phyloP scores from a whole-genome alignment of 768 basidiomycete species.

The Mrakia gelida region DNA sequence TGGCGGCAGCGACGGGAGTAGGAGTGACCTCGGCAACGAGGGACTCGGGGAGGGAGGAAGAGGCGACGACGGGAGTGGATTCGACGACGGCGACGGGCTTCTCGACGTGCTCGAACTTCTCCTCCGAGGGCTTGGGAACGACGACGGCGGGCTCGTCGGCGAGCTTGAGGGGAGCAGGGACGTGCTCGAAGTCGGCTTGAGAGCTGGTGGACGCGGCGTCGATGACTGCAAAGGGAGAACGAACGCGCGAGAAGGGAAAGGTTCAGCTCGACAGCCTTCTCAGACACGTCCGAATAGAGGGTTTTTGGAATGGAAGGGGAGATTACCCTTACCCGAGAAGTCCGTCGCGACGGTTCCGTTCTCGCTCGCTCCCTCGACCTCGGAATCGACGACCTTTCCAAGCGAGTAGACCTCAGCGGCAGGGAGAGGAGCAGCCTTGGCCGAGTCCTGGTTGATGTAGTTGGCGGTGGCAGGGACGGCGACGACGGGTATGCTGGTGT shows the following conservation, averaged over 20 bases:
- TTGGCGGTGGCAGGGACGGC: neutral
- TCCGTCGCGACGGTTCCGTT: slow-evolving; percentile 12
- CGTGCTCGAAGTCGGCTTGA: slow-evolving; percentile 10
- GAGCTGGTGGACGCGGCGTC: neutral
- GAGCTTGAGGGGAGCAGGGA: slow-evolving; percentile 8
- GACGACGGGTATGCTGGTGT: neutral
- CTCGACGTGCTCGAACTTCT: neutral
- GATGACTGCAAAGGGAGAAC: neutral
- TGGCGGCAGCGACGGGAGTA: neutral
- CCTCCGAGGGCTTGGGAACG: slow-evolving; percentile 9
- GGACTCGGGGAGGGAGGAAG: neutral
- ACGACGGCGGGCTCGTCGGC: slow-evolving; percentile 10
- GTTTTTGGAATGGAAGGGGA: neutral
- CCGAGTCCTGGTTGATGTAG: neutral
- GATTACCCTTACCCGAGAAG: slow-evolving; percentile 21
- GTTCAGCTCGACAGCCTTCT: neutral
- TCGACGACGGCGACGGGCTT: neutral
- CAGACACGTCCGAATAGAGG: too few species aligned
- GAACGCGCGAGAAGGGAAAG: neutral
- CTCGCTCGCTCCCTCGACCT: slow-evolving; percentile 2
- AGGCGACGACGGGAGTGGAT: neutral
- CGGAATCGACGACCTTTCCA: neutral
- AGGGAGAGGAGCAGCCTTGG: neutral
- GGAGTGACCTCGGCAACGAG: neutral
- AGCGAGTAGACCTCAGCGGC: neutral